Conservation (phyloP, 805 yeast species). For the Saccharomycodes ludwigii region DNA sequence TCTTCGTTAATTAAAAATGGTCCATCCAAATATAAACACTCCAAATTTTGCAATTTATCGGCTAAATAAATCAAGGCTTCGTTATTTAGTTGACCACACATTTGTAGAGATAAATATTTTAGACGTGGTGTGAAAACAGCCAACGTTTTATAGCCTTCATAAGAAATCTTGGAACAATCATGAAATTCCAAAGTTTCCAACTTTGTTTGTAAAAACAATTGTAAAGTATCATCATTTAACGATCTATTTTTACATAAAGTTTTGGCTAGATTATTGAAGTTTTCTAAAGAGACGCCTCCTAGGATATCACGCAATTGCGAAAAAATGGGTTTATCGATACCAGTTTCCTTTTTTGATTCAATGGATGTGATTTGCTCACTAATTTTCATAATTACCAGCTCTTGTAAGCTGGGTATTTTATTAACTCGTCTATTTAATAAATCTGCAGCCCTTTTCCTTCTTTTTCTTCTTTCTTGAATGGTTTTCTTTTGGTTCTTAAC, state of each 20-base stretch:
- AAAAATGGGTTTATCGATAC: constrained; percentile 8
- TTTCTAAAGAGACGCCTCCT: constrained; percentile 75
- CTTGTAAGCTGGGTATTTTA: constrained; percentile 63
- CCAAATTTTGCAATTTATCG: constrained; percentile 43
- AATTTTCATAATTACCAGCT: constrained; percentile 60
- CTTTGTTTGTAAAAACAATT: constrained; percentile 57
- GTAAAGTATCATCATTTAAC: constrained; percentile 56
- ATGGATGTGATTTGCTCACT: constrained; percentile 29
- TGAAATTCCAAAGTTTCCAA: constrained; percentile 56
- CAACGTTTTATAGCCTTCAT: constrained; percentile 52
- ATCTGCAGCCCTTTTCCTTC: constrained; percentile 76
- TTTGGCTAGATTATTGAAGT: constrained; percentile 57
- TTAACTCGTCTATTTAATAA: constrained; percentile 59
- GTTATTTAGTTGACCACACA: constrained; percentile 90
- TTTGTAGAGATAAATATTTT: constrained; percentile 51
- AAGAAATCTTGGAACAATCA: constrained; percentile 80
- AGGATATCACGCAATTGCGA: constrained; percentile 41
- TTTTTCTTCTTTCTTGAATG: constrained; percentile 13
- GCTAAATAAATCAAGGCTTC: constrained; percentile 56
- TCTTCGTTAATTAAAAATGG: constrained; percentile 71
- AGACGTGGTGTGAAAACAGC: constrained; percentile 72
- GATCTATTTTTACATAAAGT: constrained; percentile 78
- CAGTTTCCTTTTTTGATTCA: constrained; percentile 13
- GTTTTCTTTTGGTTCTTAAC: constrained; percentile 2
- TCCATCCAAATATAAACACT: constrained; percentile 63